Percentiles rank a stretch among this genome's conserved stretches.
Conservation (phyloP, 306 rosid species). For the Dalbergia cochinchinensis region DNA sequence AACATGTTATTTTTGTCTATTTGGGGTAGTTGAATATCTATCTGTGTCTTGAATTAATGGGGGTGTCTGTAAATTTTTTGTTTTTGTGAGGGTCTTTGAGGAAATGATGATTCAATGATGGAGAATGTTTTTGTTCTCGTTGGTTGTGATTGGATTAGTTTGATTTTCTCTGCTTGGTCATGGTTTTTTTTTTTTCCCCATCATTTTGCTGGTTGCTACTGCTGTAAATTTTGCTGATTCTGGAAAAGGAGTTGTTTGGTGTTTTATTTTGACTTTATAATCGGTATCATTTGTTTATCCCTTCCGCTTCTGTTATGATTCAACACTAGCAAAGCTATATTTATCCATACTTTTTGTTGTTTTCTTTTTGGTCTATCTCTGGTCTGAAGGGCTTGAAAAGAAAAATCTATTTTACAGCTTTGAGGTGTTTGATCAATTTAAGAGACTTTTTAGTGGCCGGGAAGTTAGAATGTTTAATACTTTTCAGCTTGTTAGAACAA, state of each 20-base stretch:
- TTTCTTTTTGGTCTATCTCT: not conserved
- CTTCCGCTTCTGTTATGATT: not conserved
- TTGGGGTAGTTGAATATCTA: slow-evolving; percentile 10
- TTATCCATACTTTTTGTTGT: not conserved
- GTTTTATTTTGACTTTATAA: slow-evolving; percentile 17
- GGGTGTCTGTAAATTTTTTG: slow-evolving; percentile 5
- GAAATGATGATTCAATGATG: not conserved
- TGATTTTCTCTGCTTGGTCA: not conserved
- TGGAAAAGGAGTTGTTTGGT: slow-evolving; percentile 21
- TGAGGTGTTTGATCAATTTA: not conserved
- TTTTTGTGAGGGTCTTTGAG: slow-evolving; percentile 1
- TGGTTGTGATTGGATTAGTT: not conserved
- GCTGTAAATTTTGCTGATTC: slow-evolving; percentile 1
- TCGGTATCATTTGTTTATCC: slow-evolving; percentile 23
- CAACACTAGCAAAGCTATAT: not conserved
- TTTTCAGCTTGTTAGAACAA: slow-evolving; percentile 25
- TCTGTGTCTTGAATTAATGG: not conserved
- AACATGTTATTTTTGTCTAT: slow-evolving; percentile 14
- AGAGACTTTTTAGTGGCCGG: not conserved
- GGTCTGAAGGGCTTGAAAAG: slow-evolving; percentile 9
- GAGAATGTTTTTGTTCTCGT: too few relatives aligned
- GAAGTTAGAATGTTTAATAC: not conserved
- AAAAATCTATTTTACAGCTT: not conserved
- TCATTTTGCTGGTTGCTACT: not conserved
- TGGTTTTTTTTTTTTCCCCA: slow-evolving; percentile 27